Percentiles rank a stretch among this genome's conserved stretches.
phyloP scores from a whole-genome alignment of 306 rosid species.

The Quercus agrifolia region DNA sequence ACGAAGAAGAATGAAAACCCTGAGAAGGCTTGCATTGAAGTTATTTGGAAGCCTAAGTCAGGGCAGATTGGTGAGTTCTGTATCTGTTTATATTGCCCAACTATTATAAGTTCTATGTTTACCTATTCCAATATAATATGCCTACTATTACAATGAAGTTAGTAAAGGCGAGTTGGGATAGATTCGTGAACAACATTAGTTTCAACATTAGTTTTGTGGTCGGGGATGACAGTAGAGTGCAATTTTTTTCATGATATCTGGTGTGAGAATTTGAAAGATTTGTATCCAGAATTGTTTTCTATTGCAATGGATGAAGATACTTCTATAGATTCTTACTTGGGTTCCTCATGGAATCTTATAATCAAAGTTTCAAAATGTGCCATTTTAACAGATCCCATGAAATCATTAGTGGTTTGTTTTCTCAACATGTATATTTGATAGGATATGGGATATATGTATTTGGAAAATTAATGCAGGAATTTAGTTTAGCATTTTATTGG shows the following conservation, averaged over 20 bases:
- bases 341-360: too few species aligned
- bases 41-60: slow-evolving; percentile 92
- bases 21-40: slow-evolving; percentile 83
- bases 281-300: too few species aligned
- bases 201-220: too few species aligned
- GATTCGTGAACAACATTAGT: too few species aligned
- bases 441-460: neutral
- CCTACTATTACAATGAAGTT: too few species aligned
- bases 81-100: neutral
- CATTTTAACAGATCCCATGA: neutral
- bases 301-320: too few species aligned
- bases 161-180: too few species aligned
- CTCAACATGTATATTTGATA: neutral
- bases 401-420: neutral
- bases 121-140: neutral
- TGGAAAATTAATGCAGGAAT: neutral
- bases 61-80: slow-evolving; percentile 62
- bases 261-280: too few species aligned
- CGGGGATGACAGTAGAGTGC: too few species aligned
- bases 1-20: slow-evolving; percentile 89
- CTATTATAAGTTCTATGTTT: neutral
- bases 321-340: too few species aligned
- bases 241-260: too few species aligned
- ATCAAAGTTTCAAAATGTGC: neutral
- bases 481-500: neutral